Evolutionary conservation across 352 stramenopile species (phyloP), one percentile per base, ranked within the genome.

Genomic region (Blastocystis sp.): DNA sequence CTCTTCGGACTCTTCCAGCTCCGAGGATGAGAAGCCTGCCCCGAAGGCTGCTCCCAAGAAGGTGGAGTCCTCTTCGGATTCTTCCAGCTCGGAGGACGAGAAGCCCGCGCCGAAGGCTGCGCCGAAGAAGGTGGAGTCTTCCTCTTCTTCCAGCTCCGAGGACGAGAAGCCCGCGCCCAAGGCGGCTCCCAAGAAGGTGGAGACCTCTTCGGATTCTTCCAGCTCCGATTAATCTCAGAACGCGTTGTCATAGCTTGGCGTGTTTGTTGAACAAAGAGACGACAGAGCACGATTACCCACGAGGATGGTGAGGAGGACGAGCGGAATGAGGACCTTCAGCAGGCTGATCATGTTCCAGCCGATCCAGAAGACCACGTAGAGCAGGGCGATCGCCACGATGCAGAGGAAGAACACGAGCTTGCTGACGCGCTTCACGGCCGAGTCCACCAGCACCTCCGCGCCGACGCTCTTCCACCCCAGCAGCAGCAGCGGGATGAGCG

Each of bases 161-260:
- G 77, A 88, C 43, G 78, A 88, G 63, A 88, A 88, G 38, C 78
- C 78, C 11, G 54, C 57, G 17, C 64, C 64, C 14, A 88, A 88
- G 61, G 59, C 64, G 38, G 74, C 74, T 24, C 60, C 78, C 59
- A 88, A 88, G 78, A 88, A 88, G 78, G 65, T 63, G 3, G 59
- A 28, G 24, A 38, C 40, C 19, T 66, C 64, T 3, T 88, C 78
- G 3, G 65, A 43, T 3, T 48, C 63, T 57, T 68, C 48, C 52
- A 84, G 74, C 74, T 57, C 48, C 11, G 54, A 61, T 11, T 11
- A 11, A 21, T 21, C 0, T 21, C 11, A 61, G 11, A 21, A 61
- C 21, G 54, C 54, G 21, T 48, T 34, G 21, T 54, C 19, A 77
- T 77, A 60, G 66, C 43, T 42, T 77, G 3, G 19, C 45, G 66